Evolutionary conservation across 169 alveolate genomes (phyloP).

Genomic region (Plasmodium berghei): DNA sequence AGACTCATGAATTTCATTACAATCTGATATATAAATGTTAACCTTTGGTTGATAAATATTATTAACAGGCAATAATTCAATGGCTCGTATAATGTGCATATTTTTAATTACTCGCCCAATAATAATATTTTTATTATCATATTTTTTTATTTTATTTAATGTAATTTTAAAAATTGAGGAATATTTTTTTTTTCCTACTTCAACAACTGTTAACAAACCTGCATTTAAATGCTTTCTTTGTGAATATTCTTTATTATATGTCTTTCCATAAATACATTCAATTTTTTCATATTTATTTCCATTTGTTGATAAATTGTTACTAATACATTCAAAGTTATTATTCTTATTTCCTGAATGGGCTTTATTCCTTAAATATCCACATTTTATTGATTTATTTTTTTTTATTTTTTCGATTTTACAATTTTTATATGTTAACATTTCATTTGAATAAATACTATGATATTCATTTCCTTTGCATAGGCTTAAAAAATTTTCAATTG

Average conservation of each 20-base stretch:
- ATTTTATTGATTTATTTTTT: slow-evolving; percentile 49
- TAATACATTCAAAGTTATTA: not conserved
- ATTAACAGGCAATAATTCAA: slow-evolving; percentile 36
- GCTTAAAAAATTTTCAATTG: slow-evolving; percentile 33
- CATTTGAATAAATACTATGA: slow-evolving; percentile 51
- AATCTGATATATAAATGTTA: slow-evolving; percentile 30
- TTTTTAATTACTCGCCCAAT: slow-evolving; percentile 53
- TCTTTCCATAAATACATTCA: slow-evolving; percentile 58
- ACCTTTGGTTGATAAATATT: slow-evolving; percentile 13
- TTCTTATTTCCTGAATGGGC: not conserved
- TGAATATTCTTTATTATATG: slow-evolving; percentile 28
- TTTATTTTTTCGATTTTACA: slow-evolving; percentile 46
- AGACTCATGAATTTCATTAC: slow-evolving; percentile 22
- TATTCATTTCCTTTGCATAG: slow-evolving; percentile 51
- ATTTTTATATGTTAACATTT: slow-evolving; percentile 27
- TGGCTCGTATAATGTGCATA: slow-evolving; percentile 65
- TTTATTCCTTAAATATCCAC: slow-evolving; percentile 45
- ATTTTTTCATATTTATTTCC: slow-evolving; percentile 41
- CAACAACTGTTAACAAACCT: slow-evolving; percentile 42
- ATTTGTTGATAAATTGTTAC: not conserved
- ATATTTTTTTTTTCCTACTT: slow-evolving; percentile 30
- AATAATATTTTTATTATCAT: slow-evolving; percentile 32
- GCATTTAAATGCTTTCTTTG: slow-evolving; percentile 54
- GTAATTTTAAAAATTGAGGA: slow-evolving; percentile 68
- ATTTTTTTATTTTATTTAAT: slow-evolving; percentile 7